These are phyloP conservation scores for Polytrichum formosum DNA, from an alignment of 225 moss, liverwort and hornwort species.

Conservation along the genomic window DNA sequence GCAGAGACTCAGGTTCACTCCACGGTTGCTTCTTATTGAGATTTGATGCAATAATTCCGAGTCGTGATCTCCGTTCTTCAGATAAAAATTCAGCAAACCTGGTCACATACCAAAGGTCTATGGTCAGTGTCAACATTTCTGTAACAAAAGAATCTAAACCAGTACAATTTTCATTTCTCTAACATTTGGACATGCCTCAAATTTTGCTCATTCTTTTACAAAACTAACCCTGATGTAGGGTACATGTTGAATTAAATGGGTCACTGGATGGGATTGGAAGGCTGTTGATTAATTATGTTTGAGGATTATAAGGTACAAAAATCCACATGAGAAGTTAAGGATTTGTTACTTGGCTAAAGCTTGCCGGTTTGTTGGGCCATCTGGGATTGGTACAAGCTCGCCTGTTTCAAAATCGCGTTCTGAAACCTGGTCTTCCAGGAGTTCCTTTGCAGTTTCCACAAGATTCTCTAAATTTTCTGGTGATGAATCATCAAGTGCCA, in stretches of 20 bases:
- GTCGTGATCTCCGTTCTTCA: constrained; percentile 44
- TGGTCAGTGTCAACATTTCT: too few species aligned
- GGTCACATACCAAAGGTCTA: not conserved
- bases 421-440: constrained; percentile 31
- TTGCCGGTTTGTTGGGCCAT: constrained; percentile 44
- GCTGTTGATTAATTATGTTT: not conserved
- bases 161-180: too few species aligned
- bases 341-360: constrained; percentile 35
- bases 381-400: constrained; percentile 29
- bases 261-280: not conserved
- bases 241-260: not conserved
- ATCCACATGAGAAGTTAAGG: not conserved
- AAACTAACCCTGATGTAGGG: too few species aligned
- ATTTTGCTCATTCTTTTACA: too few species aligned
- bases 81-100: constrained; percentile 54
- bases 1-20: not conserved
- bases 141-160: too few species aligned
- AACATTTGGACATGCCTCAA: too few species aligned
- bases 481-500: constrained; percentile 57
- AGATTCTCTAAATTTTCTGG: constrained; percentile 41
- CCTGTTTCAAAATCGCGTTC: constrained; percentile 46
- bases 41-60: not conserved
- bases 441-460: constrained; percentile 29
- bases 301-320: not conserved
- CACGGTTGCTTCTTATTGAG: not conserved